Percentiles rank a stretch among this genome's conserved stretches.
Evolutionary conservation across 1,139 yeast species (phyloP).

Genomic region (Geotrichum klebahnii): DNA sequence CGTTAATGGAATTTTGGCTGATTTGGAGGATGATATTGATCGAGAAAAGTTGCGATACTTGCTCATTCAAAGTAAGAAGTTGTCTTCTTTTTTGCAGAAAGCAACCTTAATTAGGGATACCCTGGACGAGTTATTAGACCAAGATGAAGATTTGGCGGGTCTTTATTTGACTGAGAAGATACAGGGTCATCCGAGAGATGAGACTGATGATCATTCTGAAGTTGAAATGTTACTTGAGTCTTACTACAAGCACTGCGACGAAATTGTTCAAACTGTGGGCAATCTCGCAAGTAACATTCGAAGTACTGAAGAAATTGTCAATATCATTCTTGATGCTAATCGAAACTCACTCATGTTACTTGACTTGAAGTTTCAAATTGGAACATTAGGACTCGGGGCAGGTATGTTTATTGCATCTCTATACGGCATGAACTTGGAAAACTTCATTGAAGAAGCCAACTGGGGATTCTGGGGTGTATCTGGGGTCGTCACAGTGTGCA

Average conservation of each 20-base stretch:
- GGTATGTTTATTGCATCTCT: constrained; percentile 80
- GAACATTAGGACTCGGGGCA: constrained; percentile 81
- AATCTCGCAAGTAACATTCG: constrained; percentile 77
- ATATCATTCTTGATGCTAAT: constrained; percentile 89
- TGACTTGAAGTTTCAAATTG: constrained; percentile 82
- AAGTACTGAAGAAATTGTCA: constrained; percentile 93
- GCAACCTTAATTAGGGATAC: constrained; percentile 78
- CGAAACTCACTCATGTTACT: constrained; percentile 91
- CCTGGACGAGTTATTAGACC: constrained; percentile 80
- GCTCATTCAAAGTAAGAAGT: constrained; percentile 72
- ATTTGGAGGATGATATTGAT: constrained; percentile 81
- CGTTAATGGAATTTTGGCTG: constrained; percentile 74
- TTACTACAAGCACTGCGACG: constrained; percentile 92
- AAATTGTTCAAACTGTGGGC: constrained; percentile 90
- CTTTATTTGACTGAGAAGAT: constrained; percentile 65
- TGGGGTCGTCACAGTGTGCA: constrained; percentile 43
- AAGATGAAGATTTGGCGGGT: constrained; percentile 85
- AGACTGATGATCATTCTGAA: constrained; percentile 56
- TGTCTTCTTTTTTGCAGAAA: constrained; percentile 79
- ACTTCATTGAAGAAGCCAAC: constrained; percentile 76
- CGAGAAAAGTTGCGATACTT: constrained; percentile 75
- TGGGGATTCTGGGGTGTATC: constrained; percentile 67
- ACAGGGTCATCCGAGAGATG: constrained; percentile 34
- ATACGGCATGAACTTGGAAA: constrained; percentile 94
- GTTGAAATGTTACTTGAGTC: constrained; percentile 83